Evolutionary conservation across 805 yeast species (phyloP), one percentile per base, ranked within the genome.

Genomic region (Pichia eremophila): DNA sequence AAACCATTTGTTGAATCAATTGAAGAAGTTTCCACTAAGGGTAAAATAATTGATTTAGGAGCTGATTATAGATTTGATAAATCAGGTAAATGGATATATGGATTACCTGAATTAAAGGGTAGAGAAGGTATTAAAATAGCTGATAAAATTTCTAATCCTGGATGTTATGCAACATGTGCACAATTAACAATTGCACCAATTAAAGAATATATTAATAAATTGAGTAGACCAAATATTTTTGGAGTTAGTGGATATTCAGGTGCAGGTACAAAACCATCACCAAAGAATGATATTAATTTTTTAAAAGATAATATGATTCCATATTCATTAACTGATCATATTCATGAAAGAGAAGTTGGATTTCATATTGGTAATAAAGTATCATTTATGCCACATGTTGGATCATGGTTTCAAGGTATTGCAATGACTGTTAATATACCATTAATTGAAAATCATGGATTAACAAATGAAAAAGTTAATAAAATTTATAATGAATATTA

Each of bases 161-260:
- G 99, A 43, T 93, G 99, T 73, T 93, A 90, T 64, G 97, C 99
- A n/a, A 93, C 99, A 41, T 97, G 95, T 49, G 93, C 97, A 14
- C 98, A 93, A 72, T 68, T 89, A 27, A 90, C 95, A 14, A 82
- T 93, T 62, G 81, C 91, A 43, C 99, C 99, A 35, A 71, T 93
- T 57, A 67, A 75, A n/a, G 78, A 81, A 43, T 77, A 77, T 59
- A 46, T 50, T 29, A 47, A 45, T 29, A 72, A 81, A 39, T 68
- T 71, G 14, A 93, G 93, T 35, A 71, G 75, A 29, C 98, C 99
- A 45, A 72, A 88, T 4, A 74, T 91, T 12, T 93, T 93, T 63
- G 99, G 99, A 62, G 93, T 93, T 34, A 87, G 96, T 43, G 99
- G 99, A 44, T 93, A 91, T 66, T 93, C 99, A 12, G 99, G 99